Base-by-base conservation (phyloP, 495 filamentous ascomycete species). In the Margaritispora aquatica region DNA sequence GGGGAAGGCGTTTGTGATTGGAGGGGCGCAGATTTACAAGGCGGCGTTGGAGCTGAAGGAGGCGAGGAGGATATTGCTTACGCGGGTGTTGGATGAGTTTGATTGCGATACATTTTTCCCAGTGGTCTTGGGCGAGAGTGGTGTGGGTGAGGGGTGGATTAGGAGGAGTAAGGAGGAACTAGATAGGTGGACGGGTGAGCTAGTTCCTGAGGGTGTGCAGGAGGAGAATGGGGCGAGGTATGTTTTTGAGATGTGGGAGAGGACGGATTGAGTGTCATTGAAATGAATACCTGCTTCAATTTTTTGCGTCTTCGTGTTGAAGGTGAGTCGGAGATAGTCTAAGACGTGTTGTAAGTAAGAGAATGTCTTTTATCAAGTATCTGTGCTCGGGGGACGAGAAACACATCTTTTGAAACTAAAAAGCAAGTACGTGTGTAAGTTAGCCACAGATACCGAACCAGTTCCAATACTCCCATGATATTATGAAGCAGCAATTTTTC, bases 61-160 rank as follows among this genome's bases (percentile, higher is more conserved):
- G 62, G 67, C 75, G 66, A 71, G 75, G 60, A 68, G 80, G 58
- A 74, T 92, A 51, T 67, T 91, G 59, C 68, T 89, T 67, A 93
- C 86, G 62, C 73, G 80, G 63, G 73, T 91, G 38, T 53, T 75
- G 64, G 69, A 63, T 57, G 84, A 82, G 52, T 96, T 87, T 74
- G 90, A 92, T 63, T 96, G 92, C 71, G 94, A 98, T 84, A 88
- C 87, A 0, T 88, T 88, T 60, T 97, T 97, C 68, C 88, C 88
- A 5, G 61, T 88, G 24, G 74, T 79, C 69, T 66, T 88, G 50
- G 72, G 66, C 19, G 75, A 74, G 23, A 58, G 38, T 53, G 66
- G 63, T 52, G 62, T 67, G 29, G 63, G 27, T 17, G 59, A 55
- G 26, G 75, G 73, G 19, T 88, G 86, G 86, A 63, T 50, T 58